phyloP scores from a whole-genome alignment of 1,284 basidiomycete genomes.

The Pseudozyma hubeiensis region DNA sequence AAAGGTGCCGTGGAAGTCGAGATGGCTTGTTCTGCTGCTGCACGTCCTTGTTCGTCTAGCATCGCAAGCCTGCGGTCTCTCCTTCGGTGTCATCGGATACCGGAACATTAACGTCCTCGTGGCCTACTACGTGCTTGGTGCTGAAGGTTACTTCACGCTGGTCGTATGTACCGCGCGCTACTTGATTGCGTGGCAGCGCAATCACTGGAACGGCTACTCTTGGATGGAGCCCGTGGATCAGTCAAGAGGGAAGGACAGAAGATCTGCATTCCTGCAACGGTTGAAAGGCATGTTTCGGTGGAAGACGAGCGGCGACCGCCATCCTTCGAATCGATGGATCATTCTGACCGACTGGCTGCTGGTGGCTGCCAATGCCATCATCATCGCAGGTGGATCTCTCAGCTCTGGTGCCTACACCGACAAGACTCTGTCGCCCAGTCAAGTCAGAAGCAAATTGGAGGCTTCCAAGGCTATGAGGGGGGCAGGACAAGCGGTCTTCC shows the following conservation, averaged over 20 bases:
- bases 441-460: conserved; percentile 1
- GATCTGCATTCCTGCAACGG: conserved; percentile 2
- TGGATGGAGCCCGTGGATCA: conserved; percentile 40
- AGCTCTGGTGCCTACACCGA: conserved; percentile 15
- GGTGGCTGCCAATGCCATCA: conserved; percentile 33
- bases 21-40: conserved; percentile 42
- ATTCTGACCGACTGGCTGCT: conserved; percentile 23
- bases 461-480: conserved; percentile 17
- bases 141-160: conserved; percentile 56
- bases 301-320: background rate
- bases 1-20: conserved; percentile 14
- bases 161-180: conserved; percentile 50
- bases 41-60: conserved; percentile 48
- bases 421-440: conserved; percentile 1
- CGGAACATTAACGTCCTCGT: conserved; percentile 30
- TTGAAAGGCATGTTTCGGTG: conserved; percentile 8
- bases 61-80: conserved; percentile 40
- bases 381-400: conserved; percentile 36
- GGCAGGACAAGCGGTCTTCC: conserved; percentile 33
- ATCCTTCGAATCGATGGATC: background rate
- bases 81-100: conserved; percentile 40
- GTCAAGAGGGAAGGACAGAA: conserved; percentile 1
- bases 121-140: conserved; percentile 51
- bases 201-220: conserved; percentile 34
- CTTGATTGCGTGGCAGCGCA: conserved; percentile 53